Evolutionary conservation across 2,329 filamentous ascomycete species (phyloP).

Genomic region (Apiospora koreana): DNA sequence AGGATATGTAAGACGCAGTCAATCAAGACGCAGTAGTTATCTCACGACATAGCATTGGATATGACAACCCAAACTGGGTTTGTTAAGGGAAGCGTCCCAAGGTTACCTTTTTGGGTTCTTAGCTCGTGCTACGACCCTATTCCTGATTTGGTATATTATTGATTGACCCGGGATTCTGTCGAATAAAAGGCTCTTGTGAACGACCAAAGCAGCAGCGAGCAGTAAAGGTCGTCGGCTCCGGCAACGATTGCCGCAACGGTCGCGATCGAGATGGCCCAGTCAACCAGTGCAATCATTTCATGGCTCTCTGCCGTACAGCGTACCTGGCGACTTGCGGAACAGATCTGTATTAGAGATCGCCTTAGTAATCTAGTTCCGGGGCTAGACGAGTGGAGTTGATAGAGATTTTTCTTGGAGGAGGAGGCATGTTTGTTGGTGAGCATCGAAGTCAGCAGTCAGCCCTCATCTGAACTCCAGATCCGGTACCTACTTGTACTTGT

Average conservation of each 20-base stretch:
- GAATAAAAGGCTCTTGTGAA: background rate
- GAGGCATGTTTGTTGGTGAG: background rate
- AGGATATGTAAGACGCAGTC: background rate
- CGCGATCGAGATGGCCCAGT: background rate
- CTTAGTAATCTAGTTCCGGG: conserved; percentile 3
- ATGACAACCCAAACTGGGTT: background rate
- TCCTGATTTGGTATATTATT: background rate
- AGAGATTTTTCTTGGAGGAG: background rate
- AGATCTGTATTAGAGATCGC: conserved; percentile 3
- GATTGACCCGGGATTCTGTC: background rate
- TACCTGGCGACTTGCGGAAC: background rate
- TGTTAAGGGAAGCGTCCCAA: background rate
- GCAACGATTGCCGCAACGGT: background rate
- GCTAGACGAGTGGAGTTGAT: background rate
- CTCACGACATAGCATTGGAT: background rate
- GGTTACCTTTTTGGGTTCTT: background rate
- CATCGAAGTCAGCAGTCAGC: no score
- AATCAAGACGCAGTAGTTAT: background rate
- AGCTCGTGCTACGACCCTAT: background rate
- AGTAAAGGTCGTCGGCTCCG: background rate
- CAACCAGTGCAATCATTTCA: background rate
- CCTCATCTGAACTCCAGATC: no score
- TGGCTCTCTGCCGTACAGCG: background rate
- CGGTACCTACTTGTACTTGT: no score
- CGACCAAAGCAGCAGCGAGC: background rate